Evolutionary conservation across 352 stramenopile species (phyloP), one percentile per base, ranked within the genome.

Genomic region (Phytophthora hibernalis): DNA sequence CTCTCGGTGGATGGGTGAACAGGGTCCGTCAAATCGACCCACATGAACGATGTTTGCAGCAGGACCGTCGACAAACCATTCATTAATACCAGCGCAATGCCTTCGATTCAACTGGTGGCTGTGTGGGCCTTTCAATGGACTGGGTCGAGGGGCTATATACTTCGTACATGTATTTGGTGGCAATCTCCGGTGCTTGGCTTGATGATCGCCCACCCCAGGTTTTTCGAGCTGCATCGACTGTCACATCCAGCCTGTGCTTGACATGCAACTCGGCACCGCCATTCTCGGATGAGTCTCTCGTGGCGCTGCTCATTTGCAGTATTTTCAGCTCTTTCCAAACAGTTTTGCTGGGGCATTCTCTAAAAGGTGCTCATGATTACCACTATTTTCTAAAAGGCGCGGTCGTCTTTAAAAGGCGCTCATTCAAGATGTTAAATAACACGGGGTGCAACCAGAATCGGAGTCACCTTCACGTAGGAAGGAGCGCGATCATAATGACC

Each of bases 221-320:
- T 43, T 60, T 37, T 45, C 49, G 48, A 37, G 42, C 31, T 21
- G 15, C 52, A 48, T 51, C 60, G 52, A 55, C 60, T 57, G 31
- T 63, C 42, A 37, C 52, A 68, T 50, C 47, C 18, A 48, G n/a
- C 42, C 38, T 61, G 59, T 43, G 35, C 38, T 33, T 60, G 58
- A 42, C 48, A 52, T 20, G 16, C 47, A 53, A 28, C 28, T 28
- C 40, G 35, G 3, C 54, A 30, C 12, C 38, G 20, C 15, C 5
- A 11, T 1, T 16, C 49, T 48, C 21, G 21, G 52, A 68, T 56
- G 43, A 51, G 52, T 52, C 60, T n/a, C 9, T 11, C 31, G 33
- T 12, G 31, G 26, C 20, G 45, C 24, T 52, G 22, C 45, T 50
- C 30, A 37, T 16, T 38, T 54, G 59, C 49, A 65, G 47, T 37